Evolutionary conservation across 139 green algal species (phyloP), one percentile per base, ranked within the genome.

Genomic region (Micromonas commoda): DNA sequence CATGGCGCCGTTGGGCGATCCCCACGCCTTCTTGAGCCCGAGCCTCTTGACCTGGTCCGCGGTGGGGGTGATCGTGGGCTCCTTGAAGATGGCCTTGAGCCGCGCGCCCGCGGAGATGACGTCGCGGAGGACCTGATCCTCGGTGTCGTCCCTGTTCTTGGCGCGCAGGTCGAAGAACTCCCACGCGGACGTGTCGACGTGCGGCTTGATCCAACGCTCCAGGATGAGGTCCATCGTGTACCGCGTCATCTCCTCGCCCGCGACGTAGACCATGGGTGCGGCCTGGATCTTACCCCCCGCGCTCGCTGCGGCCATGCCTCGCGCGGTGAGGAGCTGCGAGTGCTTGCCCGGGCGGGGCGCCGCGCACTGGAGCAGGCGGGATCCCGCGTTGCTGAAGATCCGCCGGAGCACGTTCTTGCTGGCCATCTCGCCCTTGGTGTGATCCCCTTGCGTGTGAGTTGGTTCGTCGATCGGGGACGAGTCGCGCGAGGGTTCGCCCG

Each of bases 11-110:
- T 83, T 83, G 0, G 79, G 79, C 28, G 51, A 74, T 23, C 71
- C 71, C 79, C 71, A 79, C 2, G 52, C 61, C 64, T 83, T 83
- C 53, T 73, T 79, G 39, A 83, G 65, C n/a, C 79, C 79, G 31
- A 83, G 54, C 4, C 53, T 37, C 72, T 79, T 77, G 31, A 77
- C 71, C 53, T 83, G 79, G 24, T 77, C 79, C 60, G 45, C 79
- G n/a, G 79, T 79, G 31, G 79, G 79, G 24, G 79, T 83, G 29
- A 83, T 73, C n/a, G 79, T 83, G 37, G 79, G 79, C 64, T 83
- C 79, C 32, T 83, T 83, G 74, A 83, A 83, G 29, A 83, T 83
- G 5, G 79, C 71, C 51, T 77, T 77, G 9, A 83, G 26, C 26
- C 39, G 35, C 16, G 65, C 66, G 26, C 79, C 79, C 3, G 79